Conservation (phyloP, 2,329 filamentous ascomycete species). For the Xylaria arbuscula region DNA sequence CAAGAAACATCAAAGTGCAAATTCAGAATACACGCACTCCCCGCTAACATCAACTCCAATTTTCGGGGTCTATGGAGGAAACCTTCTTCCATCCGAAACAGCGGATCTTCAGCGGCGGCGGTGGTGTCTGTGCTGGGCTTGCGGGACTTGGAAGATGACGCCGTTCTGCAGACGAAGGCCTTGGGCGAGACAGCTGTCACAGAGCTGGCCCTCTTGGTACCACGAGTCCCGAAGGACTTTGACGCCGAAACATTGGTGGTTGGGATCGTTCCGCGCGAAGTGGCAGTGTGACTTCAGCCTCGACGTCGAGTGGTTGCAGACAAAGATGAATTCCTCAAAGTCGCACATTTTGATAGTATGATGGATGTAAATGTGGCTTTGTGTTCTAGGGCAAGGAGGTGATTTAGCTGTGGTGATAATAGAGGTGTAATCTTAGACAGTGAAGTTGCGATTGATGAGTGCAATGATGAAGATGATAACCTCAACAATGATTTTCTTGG, state of each 20-base stretch:
- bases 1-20: neutral
- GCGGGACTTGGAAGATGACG: constrained; percentile 39
- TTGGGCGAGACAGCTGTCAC: constrained; percentile 58
- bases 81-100: neutral
- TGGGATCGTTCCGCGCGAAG: constrained; percentile 76
- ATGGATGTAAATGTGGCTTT: neutral
- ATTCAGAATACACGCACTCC: neutral
- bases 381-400: neutral
- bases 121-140: constrained; percentile 11
- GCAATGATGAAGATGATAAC: neutral
- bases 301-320: constrained; percentile 69
- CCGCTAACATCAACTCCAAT: neutral
- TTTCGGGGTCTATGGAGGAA: neutral
- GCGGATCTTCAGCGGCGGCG: constrained; percentile 11
- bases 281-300: constrained; percentile 78
- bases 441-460: neutral
- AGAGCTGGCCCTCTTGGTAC: constrained; percentile 63
- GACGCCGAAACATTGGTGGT: constrained; percentile 75
- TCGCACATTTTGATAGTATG: constrained; percentile 68
- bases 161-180: constrained; percentile 43
- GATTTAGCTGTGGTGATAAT: neutral
- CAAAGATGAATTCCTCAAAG: constrained; percentile 75
- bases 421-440: neutral
- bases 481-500: constrained; percentile 9
- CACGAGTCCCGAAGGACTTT: constrained; percentile 72